These are phyloP conservation scores for Stephanodiscus triporus DNA, from an alignment of 108 stramenopile species.

Conservation along the genomic window DNA sequence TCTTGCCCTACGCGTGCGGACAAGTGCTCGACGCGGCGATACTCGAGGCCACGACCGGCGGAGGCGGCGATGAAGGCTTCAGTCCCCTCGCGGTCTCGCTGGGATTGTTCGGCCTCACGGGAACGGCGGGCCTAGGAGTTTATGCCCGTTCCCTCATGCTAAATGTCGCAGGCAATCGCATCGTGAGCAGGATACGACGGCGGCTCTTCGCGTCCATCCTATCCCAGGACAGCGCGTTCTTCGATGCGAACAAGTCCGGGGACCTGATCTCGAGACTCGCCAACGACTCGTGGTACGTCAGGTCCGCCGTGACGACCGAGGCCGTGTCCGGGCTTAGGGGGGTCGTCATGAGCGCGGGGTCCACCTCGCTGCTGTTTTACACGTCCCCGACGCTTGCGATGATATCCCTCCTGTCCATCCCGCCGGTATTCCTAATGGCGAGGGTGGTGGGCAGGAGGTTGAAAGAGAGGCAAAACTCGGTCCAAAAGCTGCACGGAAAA, in stretches of 20 bases:
- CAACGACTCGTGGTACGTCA: slow-evolving; percentile 73
- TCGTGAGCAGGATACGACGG: slow-evolving; percentile 69
- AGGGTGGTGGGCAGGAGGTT: slow-evolving; percentile 59
- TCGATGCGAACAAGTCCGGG: slow-evolving; percentile 72
- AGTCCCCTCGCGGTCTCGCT: slow-evolving; percentile 54
- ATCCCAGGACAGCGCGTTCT: slow-evolving; percentile 74
- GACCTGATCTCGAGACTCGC: slow-evolving; percentile 84
- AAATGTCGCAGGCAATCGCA: slow-evolving; percentile 76
- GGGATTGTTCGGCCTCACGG: slow-evolving; percentile 68
- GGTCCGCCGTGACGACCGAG: slow-evolving; percentile 79
- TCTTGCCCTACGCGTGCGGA: slow-evolving; percentile 75
- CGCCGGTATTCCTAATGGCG: slow-evolving; percentile 73
- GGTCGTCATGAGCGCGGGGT: slow-evolving; percentile 69
- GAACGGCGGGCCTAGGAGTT: slow-evolving; percentile 68
- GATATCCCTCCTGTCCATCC: slow-evolving; percentile 70
- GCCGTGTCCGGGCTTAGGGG: slow-evolving; percentile 68
- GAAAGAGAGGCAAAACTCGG: slow-evolving; percentile 57
- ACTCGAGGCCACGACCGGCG: slow-evolving; percentile 18
- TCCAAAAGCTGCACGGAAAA: slow-evolving; percentile 67
- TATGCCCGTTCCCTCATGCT: slow-evolving; percentile 65
- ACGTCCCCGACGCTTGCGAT: slow-evolving; percentile 78
- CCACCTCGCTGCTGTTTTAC: slow-evolving; percentile 68
- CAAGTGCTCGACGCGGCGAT: slow-evolving; percentile 71
- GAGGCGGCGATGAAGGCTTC: slow-evolving; percentile 1
- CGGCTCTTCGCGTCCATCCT: slow-evolving; percentile 66